Evolutionary conservation across 176 grass and related monocot genomes (phyloP), one percentile per base, ranked within the genome.

Genomic region (Paspalum notatum): DNA sequence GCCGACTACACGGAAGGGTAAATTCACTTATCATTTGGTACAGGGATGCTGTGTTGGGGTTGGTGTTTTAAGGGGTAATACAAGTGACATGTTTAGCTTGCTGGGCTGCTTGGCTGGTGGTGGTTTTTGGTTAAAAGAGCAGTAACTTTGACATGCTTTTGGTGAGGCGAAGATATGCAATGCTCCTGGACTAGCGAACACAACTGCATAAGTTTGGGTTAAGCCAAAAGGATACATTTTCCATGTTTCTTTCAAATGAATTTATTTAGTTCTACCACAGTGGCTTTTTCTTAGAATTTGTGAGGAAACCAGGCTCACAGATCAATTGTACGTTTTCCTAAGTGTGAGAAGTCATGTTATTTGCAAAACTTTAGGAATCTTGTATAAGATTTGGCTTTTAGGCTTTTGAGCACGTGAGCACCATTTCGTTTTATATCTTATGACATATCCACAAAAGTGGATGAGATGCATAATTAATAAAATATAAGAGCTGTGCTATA

Each of bases 1-100:
- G 84, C 90, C 6, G 92, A 99, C 77, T 99, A 95, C 72, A 68
- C 92, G 0, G 92, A 99, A 47, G 96, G 96, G 90, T 99, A 90
- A 86, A 47, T 20, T 20, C 37, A 32, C 73, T 8, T 50, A 16
- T 59, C 37, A 22, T 76, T 58, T 64, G 12, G n/a, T 24, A 3
- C 37, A 14, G 4, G 27, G 12, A 14, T 71, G 27, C 32, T 32
- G 32, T 49, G 9, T 25, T 47, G 12, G 1, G 4, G 67, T 85
- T 91, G 60, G 10, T 46, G 27, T 21, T 14, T 56, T 38, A 20
- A 60, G 7, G 12, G 17, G 44, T 18, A 56, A 49, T 17, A 39
- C 20, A 16, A 59, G 52, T 72, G 58, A 22, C 2, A 25, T 74
- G 45, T 79, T 49, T 12, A 9, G 24, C 7, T 47, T 11, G 21